These are phyloP conservation scores for Cyclotella sp. DNA, from an alignment of 108 stramenopile species.

Conservation along the genomic window DNA sequence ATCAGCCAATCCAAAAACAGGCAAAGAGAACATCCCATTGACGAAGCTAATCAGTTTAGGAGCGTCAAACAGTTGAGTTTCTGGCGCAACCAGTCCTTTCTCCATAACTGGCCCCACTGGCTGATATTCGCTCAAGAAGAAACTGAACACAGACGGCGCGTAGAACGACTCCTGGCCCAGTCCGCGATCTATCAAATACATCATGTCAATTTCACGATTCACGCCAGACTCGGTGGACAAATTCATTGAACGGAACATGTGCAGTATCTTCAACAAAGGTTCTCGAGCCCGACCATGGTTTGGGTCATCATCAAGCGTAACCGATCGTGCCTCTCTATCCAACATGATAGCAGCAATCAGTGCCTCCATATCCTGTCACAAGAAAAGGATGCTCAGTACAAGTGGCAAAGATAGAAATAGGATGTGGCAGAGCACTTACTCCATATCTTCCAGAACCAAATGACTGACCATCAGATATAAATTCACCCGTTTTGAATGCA, in stretches of 20 bases:
- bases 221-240: constrained; percentile 15
- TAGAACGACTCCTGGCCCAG: constrained; percentile 52
- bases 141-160: constrained; percentile 66
- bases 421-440: background rate
- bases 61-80: constrained; percentile 51
- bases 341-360: constrained; percentile 63
- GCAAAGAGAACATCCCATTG: constrained; percentile 34
- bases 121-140: constrained; percentile 59
- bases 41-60: constrained; percentile 26
- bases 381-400: background rate
- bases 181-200: constrained; percentile 16
- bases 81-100: constrained; percentile 55
- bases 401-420: background rate
- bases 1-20: constrained; percentile 32
- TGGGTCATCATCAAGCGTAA: constrained; percentile 59
- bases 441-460: constrained; percentile 68
- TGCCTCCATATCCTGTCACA: constrained; percentile 48
- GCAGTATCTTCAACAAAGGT: constrained; percentile 56
- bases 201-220: constrained; percentile 31
- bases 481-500: constrained; percentile 61
- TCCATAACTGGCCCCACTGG: constrained; percentile 51
- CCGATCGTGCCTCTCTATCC: constrained; percentile 58
- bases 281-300: constrained; percentile 54
- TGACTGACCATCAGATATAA: constrained; percentile 1
- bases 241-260: constrained; percentile 27